These are phyloP conservation scores for Pleurotus cornucopiae DNA, from an alignment of 768 basidiomycete genomes.

Conservation along the genomic window DNA sequence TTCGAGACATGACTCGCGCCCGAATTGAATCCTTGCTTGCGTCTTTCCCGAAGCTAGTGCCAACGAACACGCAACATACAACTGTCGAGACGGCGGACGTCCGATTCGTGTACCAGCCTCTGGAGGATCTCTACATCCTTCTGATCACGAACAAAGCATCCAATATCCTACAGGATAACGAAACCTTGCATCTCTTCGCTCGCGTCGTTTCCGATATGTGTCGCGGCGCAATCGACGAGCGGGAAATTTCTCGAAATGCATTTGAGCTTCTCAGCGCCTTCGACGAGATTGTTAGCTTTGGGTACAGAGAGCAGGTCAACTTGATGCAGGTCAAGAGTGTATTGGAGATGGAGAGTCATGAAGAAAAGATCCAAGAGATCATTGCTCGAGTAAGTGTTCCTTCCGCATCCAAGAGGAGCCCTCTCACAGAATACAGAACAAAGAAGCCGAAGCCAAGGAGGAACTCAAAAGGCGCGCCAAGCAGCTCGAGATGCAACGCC, in stretches of 20 bases:
- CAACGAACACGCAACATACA: conserved; percentile 90
- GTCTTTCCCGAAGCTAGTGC: conserved; percentile 96
- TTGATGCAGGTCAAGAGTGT: conserved; percentile 75
- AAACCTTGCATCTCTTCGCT: conserved; percentile 91
- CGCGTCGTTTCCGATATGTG: conserved; percentile 92
- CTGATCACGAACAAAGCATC: conserved; percentile 98
- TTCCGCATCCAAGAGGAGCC: neutral
- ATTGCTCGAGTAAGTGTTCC: conserved; percentile 74
- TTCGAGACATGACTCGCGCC: conserved; percentile 87
- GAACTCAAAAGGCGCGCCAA: conserved; percentile 97
- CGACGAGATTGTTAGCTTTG: conserved; percentile 92
- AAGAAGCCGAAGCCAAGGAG: conserved; percentile 98
- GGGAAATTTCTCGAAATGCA: conserved; percentile 84
- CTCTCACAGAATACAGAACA: conserved; percentile 57
- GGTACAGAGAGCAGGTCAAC: conserved; percentile 77
- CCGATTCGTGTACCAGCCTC: conserved; percentile 93
- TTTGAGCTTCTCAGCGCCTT: conserved; percentile 95
- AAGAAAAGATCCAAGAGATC: conserved; percentile 96
- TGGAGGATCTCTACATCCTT: conserved; percentile 95
- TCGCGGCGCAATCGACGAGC: conserved; percentile 71
- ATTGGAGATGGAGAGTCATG: conserved; percentile 88
- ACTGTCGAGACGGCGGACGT: conserved; percentile 95
- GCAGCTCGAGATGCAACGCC: conserved; percentile 95
- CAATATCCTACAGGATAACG: conserved; percentile 98
- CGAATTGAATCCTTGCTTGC: conserved; percentile 94